Conservation (phyloP, 208 protist species). For the Tetramitus jugosus region DNA sequence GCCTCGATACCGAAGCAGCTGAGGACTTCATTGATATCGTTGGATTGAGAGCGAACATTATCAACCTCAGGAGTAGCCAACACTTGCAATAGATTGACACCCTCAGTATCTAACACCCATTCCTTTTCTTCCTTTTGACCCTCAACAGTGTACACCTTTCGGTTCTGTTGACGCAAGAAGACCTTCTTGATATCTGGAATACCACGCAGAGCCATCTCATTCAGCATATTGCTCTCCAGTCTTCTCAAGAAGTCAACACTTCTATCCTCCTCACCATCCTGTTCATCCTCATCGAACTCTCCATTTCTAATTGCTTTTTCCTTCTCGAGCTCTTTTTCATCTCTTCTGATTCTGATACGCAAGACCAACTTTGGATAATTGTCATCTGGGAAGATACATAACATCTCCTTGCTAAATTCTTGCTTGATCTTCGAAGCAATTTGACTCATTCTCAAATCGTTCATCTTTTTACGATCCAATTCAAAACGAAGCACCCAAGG, state of each 20-base stretch:
- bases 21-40: conserved; percentile 96
- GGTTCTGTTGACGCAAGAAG: conserved; percentile 48
- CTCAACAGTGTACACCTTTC: conserved; percentile 17
- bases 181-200: conserved; percentile 92
- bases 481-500: conserved; percentile 74
- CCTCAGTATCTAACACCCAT: conserved; percentile 84
- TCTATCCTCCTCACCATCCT: conserved; percentile 50
- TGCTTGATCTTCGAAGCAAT: conserved; percentile 51
- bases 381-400: conserved; percentile 62
- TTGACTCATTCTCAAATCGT: conserved; percentile 52
- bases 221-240: conserved; percentile 62
- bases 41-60: conserved; percentile 76
- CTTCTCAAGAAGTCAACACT: conserved; percentile 58
- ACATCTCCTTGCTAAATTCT: conserved; percentile 41
- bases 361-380: conserved; percentile 66
- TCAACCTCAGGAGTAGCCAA: conserved; percentile 85
- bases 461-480: conserved; percentile 53
- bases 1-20: conserved; percentile 90
- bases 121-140: not conserved
- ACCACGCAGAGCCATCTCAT: conserved; percentile 61
- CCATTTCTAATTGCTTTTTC: conserved; percentile 45
- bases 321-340: conserved; percentile 36
- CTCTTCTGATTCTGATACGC: conserved; percentile 46
- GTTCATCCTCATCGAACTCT: conserved; percentile 42
- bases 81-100: conserved; percentile 80